Conservation (phyloP, 768 basidiomycete species). For the Glaciozyma antarctica region DNA sequence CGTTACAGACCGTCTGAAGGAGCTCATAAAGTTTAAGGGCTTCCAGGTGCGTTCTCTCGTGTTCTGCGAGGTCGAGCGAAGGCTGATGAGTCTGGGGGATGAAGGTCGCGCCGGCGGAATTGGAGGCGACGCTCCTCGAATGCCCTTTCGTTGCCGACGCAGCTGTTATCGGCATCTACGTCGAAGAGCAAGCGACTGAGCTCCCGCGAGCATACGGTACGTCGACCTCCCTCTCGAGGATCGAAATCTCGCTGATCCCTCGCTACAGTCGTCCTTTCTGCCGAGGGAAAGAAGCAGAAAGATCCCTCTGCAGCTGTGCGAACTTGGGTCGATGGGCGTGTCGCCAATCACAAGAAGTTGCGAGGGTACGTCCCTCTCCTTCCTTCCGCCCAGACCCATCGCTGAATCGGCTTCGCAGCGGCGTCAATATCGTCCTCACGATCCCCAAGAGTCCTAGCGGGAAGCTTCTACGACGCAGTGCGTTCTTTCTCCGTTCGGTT, state of each 20-base stretch:
- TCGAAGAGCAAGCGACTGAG: conserved; percentile 63
- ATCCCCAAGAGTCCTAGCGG: conserved; percentile 30
- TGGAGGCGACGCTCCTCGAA: conserved; percentile 31
- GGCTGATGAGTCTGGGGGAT: too few species aligned
- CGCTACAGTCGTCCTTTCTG: conserved; percentile 15
- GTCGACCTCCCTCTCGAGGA: too few species aligned
- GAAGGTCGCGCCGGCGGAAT: conserved; percentile 31
- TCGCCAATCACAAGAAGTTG: conserved; percentile 24
- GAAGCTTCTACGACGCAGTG: conserved; percentile 29
- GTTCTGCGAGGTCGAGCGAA: too few species aligned
- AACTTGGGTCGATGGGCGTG: conserved; percentile 8
- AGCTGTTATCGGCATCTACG: conserved; percentile 68
- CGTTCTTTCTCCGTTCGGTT: background rate
- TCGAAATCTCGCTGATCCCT: background rate
- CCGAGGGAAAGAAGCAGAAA: conserved; percentile 6
- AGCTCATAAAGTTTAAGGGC: conserved; percentile 37
- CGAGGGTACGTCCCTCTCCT: conserved; percentile 4
- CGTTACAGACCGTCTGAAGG: conserved; percentile 36
- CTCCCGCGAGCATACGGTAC: conserved; percentile 48
- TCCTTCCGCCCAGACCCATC: background rate
- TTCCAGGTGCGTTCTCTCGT: background rate
- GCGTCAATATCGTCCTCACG: conserved; percentile 18
- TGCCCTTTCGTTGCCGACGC: conserved; percentile 52
- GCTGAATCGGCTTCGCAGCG: background rate
- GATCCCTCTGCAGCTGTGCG: conserved; percentile 14